Conservation (phyloP, 352 stramenopile species). For the Globisporangium ultimum region DNA sequence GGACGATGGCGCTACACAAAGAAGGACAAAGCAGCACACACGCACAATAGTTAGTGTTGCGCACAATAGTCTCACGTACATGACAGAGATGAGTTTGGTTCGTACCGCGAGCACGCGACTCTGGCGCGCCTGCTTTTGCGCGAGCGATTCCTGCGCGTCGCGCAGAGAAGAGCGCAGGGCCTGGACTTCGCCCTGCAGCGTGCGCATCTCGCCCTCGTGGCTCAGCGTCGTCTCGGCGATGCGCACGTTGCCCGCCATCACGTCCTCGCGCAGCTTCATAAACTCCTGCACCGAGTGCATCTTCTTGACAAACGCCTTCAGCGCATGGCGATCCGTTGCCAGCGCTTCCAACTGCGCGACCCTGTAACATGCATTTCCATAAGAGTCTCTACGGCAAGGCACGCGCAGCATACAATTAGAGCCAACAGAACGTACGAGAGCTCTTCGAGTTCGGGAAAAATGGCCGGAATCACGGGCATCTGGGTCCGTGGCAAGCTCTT, state of each 20-base stretch:
- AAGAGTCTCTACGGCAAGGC: too few species aligned
- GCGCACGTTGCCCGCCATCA: slow-evolving; percentile 75
- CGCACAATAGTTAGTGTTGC: too few species aligned
- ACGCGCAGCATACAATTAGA: too few species aligned
- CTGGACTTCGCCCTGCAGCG: slow-evolving; percentile 50
- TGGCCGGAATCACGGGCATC: slow-evolving; percentile 68
- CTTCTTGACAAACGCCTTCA: slow-evolving; percentile 64
- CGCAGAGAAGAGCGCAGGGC: slow-evolving; percentile 43
- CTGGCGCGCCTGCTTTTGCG: slow-evolving; percentile 68
- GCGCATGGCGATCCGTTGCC: slow-evolving; percentile 45
- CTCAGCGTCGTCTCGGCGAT: slow-evolving; percentile 68
- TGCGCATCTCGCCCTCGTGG: slow-evolving; percentile 47
- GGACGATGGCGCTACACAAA: slow-evolving; percentile 53
- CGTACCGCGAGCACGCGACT: slow-evolving; percentile 66
- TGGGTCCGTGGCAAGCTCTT: slow-evolving; percentile 58
- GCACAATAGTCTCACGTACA: too few species aligned
- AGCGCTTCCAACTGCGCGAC: slow-evolving; percentile 60
- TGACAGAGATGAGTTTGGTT: neutral
- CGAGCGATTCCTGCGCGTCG: slow-evolving; percentile 47
- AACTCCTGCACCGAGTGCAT: slow-evolving; percentile 68
- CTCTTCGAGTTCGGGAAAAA: slow-evolving; percentile 74
- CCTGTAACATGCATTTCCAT: slow-evolving; percentile 11
- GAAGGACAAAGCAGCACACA: neutral
- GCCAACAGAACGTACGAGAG: slow-evolving; percentile 59
- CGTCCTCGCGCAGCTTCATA: slow-evolving; percentile 62